Evolutionary conservation across 257 asterid species (phyloP).

Genomic region (Handroanthus guayacan): DNA sequence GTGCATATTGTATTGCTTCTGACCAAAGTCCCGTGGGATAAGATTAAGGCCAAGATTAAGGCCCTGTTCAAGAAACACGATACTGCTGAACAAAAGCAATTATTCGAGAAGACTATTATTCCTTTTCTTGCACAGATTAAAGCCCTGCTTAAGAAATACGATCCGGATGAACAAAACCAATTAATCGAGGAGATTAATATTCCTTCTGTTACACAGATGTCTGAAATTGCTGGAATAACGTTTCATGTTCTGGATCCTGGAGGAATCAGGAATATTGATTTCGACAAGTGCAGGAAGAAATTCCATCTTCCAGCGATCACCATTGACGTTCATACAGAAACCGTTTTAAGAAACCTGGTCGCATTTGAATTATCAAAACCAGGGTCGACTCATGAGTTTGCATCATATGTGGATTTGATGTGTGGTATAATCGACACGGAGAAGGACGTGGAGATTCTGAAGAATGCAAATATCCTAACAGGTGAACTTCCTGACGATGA

Average conservation of each 20-base stretch:
- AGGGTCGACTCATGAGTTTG: constrained; percentile 24
- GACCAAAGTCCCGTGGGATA: too few species aligned
- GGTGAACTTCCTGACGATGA: constrained; percentile 27
- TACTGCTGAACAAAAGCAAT: not conserved
- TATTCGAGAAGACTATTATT: constrained; percentile 4
- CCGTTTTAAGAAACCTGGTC: constrained; percentile 32
- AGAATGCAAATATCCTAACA: not conserved
- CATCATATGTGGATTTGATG: constrained; percentile 39
- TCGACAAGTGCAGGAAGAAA: not conserved
- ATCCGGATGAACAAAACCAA: not conserved
- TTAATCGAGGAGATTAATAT: constrained; percentile 7
- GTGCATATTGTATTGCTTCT: too few species aligned
- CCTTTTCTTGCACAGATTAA: constrained; percentile 27
- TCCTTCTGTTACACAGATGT: constrained; percentile 30
- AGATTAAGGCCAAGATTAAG: too few species aligned
- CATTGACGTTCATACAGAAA: constrained; percentile 21
- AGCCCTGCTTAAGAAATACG: not conserved
- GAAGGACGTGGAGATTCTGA: constrained; percentile 33
- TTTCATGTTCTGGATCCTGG: not conserved
- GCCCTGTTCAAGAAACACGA: too few species aligned
- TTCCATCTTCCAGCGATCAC: constrained; percentile 28
- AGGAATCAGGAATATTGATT: constrained; percentile 33
- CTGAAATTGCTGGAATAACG: constrained; percentile 7
- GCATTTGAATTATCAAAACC: constrained; percentile 34
- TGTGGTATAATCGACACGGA: constrained; percentile 26